phyloP scores from a whole-genome alignment of 2,329 filamentous ascomycete species.

The Alternaria viburni region DNA sequence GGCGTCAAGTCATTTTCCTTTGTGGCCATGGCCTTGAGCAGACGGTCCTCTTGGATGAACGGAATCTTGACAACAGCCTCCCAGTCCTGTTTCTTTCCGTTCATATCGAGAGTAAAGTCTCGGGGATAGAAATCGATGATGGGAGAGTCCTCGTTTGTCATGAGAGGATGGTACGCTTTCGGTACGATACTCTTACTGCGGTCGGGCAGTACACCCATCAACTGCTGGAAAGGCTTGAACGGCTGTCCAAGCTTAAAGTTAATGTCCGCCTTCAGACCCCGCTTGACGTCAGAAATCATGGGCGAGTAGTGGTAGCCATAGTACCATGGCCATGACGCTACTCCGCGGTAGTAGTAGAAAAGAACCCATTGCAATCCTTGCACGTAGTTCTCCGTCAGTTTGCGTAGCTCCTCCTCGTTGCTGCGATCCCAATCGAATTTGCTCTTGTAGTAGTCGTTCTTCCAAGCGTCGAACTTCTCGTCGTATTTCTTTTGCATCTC shows the following conservation, averaged over 20 bases:
- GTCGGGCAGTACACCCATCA: slow-evolving; percentile 98
- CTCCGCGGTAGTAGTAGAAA: slow-evolving; percentile 96
- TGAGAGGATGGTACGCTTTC: slow-evolving; percentile 82
- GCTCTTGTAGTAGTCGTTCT: slow-evolving; percentile 86
- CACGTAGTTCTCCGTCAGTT: slow-evolving; percentile 93
- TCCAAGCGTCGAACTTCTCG: slow-evolving; percentile 89
- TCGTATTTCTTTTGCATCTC: slow-evolving; percentile 86
- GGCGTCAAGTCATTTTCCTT: slow-evolving; percentile 79
- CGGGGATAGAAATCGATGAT: slow-evolving; percentile 98
- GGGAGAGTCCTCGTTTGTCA: slow-evolving; percentile 88
- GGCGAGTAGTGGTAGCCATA: slow-evolving; percentile 97
- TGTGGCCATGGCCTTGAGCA: slow-evolving; percentile 84
- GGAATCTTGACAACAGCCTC: slow-evolving; percentile 99
- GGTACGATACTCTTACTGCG: slow-evolving; percentile 98
- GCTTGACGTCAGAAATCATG: slow-evolving; percentile 94
- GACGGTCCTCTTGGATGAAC: slow-evolving; percentile 90
- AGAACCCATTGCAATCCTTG: slow-evolving; percentile 98
- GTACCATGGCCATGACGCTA: slow-evolving; percentile 98
- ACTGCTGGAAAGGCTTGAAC: slow-evolving; percentile 91
- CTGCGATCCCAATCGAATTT: slow-evolving; percentile 91
- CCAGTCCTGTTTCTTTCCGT: slow-evolving; percentile 99
- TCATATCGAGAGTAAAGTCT: slow-evolving; percentile 98
- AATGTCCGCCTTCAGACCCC: slow-evolving; percentile 83
- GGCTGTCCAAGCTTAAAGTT: slow-evolving; percentile 94
- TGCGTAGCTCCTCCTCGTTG: slow-evolving; percentile 78